Evolutionary conservation across 768 basidiomycete genomes (phyloP), one percentile per base, ranked within the genome.

Genomic region (Lanmaoa pseudosensibilis): DNA sequence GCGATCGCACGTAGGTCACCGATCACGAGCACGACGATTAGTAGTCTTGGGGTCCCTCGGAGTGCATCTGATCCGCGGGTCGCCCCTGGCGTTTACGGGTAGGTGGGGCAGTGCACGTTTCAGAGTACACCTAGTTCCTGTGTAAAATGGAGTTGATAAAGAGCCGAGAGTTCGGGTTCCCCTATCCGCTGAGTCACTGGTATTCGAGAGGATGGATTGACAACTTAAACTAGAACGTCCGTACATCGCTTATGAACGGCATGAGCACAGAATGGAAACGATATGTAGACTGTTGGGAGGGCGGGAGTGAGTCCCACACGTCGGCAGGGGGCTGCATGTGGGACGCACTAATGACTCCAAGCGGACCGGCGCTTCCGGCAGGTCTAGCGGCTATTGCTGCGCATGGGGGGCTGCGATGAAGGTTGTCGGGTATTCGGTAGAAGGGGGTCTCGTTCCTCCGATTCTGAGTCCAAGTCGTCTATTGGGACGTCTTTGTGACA

Each of bases 391-490:
- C 27, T 25, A 36, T 38, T 40, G 33, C 40, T 58, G 34, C 21
- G 58, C 70, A 72, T 70, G 18, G 69, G 62, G 4, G 70, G 46
- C 5, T 70, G 68, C 5, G 64, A 41, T 1, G 33, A 6, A 15
- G 68, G 70, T 7, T 66, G 69, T 32, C 54, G 56, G 27, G 61
- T 59, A 50, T 60, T 54, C 44, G 52, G 15, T 12, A 71, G 41
- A 7, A 70, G 62, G 1, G 69, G 64, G 12, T 50, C 54, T 18
- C 52, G 64, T 54, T 70, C 69, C 10, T 56, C 54, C 32, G n/a
- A n/a, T n/a, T n/a, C n/a, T n/a, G n/a, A n/a, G n/a, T 45, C 46
- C 19, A 8, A 32, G 23, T 52, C 57, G n/a, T 69, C 62, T 43
- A 32, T 18, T 5, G 23, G 10, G 9, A 8, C n/a, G 27, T 48